These are phyloP conservation scores for Juglanconis sp. DNA, from an alignment of 2,329 filamentous ascomycete species.

Conservation along the genomic window DNA sequence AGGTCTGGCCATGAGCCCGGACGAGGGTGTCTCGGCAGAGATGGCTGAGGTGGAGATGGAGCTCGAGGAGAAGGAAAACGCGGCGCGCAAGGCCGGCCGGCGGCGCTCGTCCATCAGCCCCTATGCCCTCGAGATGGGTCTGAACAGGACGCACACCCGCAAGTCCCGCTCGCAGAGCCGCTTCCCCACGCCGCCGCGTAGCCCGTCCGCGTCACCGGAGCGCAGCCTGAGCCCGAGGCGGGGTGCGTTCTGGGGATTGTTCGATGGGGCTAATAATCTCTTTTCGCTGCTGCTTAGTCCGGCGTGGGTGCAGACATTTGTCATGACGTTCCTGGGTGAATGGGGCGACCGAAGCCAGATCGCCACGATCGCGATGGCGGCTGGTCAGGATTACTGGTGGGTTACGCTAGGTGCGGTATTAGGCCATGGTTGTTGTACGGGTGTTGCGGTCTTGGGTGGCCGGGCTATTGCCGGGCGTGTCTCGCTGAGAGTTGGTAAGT, in stretches of 20 bases:
- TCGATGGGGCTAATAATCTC: slow-evolving; percentile 76
- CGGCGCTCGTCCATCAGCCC: slow-evolving; percentile 69
- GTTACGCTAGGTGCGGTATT: slow-evolving; percentile 84
- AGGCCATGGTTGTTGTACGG: slow-evolving; percentile 87
- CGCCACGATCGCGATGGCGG: slow-evolving; percentile 97
- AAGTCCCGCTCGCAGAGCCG: slow-evolving; percentile 72
- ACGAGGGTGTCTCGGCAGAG: slow-evolving; percentile 91
- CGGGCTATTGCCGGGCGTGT: slow-evolving; percentile 89
- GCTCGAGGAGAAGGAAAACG: slow-evolving; percentile 86
- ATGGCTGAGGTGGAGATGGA: slow-evolving; percentile 97
- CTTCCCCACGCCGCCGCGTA: slow-evolving; percentile 76
- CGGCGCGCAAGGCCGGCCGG: slow-evolving; percentile 63
- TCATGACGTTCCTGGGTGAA: slow-evolving; percentile 98
- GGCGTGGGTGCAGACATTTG: slow-evolving; percentile 97
- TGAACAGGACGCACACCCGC: slow-evolving; percentile 51
- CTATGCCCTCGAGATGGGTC: slow-evolving; percentile 77
- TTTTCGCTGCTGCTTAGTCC: slow-evolving; percentile 85
- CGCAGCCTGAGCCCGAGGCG: slow-evolving; percentile 53
- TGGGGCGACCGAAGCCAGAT: slow-evolving; percentile 99
- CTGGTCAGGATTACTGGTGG: slow-evolving; percentile 98
- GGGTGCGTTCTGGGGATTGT: slow-evolving; percentile 34
- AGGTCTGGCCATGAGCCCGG: slow-evolving; percentile 81
- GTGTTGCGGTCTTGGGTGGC: slow-evolving; percentile 86
- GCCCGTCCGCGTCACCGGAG: slow-evolving; percentile 72
- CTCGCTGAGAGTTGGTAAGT: slow-evolving; percentile 92